Evolutionary conservation across 2,329 filamentous ascomycete species (phyloP), one percentile per base, ranked within the genome.

Genomic region (Coniosporium tulheliwenetii): DNA sequence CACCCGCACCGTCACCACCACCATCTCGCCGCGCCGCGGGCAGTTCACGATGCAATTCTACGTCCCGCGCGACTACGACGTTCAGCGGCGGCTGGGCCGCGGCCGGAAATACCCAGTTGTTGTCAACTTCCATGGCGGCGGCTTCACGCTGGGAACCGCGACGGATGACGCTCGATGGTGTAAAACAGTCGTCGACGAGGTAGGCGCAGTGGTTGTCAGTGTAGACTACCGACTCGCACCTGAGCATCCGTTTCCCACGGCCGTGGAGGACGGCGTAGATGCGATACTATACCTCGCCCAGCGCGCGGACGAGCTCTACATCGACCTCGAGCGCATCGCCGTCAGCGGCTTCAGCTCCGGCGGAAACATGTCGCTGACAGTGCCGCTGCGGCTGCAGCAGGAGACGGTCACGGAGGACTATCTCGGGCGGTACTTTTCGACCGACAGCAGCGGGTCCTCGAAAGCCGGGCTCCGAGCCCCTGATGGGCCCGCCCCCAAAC

Each of bases 51-150:
- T 81, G 2, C 65, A 71, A 43, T 79, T 80, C 55, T 81, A 79
- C 59, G 68, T 72, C 2, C 77, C 77, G 2, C 58, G 58, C 37
- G 64, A 65, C 46, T 70, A 67, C 46, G 52, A 59, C n/a, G 49
- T 50, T n/a, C 57, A 64, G 36, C 61, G 60, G 48, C 56, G 57
- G 38, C 49, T 64, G 12, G 19, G 19, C 19, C 41, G 39, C 19
- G 45, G 45, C 32, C 38, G 43, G 19, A 37, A 41, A 51, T 75
- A 70, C 42, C 73, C 75, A 0, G 69, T 75, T 3, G 65, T 77
- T 2, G 67, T 79, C 48, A 78, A 78, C 50, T 77, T 78, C 48
- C 75, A 79, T 46, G 75, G 75, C 12, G 75, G 75, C 36, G 75
- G 75, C 1, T 79, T 79, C 53, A 74, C 70, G 0, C 55, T 79